Evolutionary conservation across 108 stramenopile species (phyloP).

Genomic region (Nitzschia putrida): DNA sequence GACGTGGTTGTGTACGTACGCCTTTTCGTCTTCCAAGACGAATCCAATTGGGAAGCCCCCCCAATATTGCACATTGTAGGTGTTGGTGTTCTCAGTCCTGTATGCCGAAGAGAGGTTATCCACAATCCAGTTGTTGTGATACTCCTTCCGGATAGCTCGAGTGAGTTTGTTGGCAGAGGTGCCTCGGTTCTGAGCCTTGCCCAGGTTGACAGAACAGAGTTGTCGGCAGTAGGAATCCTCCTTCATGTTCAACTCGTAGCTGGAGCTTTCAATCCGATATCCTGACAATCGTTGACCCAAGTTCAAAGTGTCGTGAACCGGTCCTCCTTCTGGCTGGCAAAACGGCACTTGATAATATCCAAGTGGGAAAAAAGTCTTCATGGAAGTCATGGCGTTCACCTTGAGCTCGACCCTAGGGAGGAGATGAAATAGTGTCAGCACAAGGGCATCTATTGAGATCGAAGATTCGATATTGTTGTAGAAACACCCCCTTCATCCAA

Average conservation of each 20-base stretch:
- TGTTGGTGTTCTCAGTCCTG: conserved; percentile 70
- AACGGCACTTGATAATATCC: conserved; percentile 96
- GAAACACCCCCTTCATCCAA: too few species aligned
- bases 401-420: conserved; percentile 89
- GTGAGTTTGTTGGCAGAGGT: conserved; percentile 79
- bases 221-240: conserved; percentile 91
- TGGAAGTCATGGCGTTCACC: conserved; percentile 91
- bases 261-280: conserved; percentile 95
- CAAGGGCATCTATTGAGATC: too few species aligned
- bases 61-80: conserved; percentile 78
- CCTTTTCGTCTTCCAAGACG: conserved; percentile 61
- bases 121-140: conserved; percentile 98
- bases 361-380: conserved; percentile 86
- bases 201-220: conserved; percentile 82
- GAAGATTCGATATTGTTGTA: too few species aligned
- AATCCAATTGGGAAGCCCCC: conserved; percentile 97
- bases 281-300: conserved; percentile 98
- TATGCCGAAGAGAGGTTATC: conserved; percentile 93
- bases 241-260: conserved; percentile 95
- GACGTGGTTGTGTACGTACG: conserved; percentile 95
- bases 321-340: conserved; percentile 87
- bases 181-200: conserved; percentile 64
- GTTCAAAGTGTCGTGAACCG: conserved; percentile 88
- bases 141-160: conserved; percentile 89
- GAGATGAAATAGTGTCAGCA: too few species aligned